Percentiles rank a stretch among this genome's conserved stretches.
Conservation (phyloP, 371 early-diverging fungal species). For the Chytridium lagenaria region DNA sequence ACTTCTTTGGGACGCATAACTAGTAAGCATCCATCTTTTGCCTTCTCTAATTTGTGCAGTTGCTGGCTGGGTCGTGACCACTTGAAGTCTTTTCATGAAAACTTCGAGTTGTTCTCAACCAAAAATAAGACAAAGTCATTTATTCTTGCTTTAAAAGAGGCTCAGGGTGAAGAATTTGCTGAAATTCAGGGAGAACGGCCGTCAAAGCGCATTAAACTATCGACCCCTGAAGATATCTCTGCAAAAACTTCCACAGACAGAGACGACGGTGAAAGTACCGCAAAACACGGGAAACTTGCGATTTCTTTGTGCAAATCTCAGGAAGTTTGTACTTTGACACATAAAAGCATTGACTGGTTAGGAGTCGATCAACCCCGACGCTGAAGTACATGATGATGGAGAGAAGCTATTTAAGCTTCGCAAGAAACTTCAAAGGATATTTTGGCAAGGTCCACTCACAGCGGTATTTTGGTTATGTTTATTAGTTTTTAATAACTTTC, state of each 20-base stretch:
- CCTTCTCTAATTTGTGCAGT: background rate
- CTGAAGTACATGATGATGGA: background rate
- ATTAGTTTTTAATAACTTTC: background rate
- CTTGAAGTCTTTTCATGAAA: background rate
- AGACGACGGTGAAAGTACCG: background rate
- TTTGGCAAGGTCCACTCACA: background rate
- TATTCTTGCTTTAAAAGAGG: background rate
- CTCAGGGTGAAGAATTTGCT: no score
- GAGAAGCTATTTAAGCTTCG: constrained; percentile 7
- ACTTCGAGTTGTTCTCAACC: background rate
- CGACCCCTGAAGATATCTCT: background rate
- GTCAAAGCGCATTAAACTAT: background rate
- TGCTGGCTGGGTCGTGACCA: background rate
- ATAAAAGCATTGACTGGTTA: background rate
- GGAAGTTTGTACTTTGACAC: background rate
- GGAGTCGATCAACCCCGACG: background rate
- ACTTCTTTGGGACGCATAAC: constrained; percentile 12
- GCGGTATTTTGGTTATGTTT: background rate
- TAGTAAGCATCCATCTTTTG: background rate
- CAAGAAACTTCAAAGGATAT: constrained; percentile 11
- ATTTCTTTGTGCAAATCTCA: background rate
- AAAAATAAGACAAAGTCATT: background rate
- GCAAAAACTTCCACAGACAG: background rate
- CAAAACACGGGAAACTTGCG: background rate
- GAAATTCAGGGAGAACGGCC: no score